Base-by-base conservation (phyloP, 805 yeast genomes). In the Suhomyces faveliae region DNA sequence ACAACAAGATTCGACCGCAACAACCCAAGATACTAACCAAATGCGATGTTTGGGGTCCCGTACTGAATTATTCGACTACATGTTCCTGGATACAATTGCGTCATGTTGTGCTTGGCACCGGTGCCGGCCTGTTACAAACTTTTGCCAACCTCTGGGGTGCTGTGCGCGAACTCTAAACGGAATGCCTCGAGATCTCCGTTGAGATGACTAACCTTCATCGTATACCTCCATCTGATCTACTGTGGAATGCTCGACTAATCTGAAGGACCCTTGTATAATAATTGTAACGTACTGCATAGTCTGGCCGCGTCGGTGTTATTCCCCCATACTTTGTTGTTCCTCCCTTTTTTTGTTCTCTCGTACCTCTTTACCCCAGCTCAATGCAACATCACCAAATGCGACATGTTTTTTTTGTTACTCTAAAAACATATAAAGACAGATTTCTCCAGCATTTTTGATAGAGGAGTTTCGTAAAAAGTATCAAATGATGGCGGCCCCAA, bases 361-460 rank as follows among this genome's bases (percentile, higher is more conserved):
- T 17, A 9, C 15, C 37, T 33, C 37, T 30, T 30, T 27, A 27
- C 37, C 37, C 37, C 37, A 17, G 37, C 37, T 33, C 37, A 17
- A 33, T 33, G 37, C 37, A 33, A 33, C 37, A 33, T 33, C 37
- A 17, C 21, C 37, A 33, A 33, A 33, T 33, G 37, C 37, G 37
- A 33, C 37, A 33, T 33, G 37, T 33, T 33, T 33, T 24, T 24
- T 33, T 33, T 33, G 37, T 33, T 33, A 33, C 37, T 33, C 37
- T 20, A 33, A 33, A 33, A 33, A 33, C 37, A 33, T 33, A 33
- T 33, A 33, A 33, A 33, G 37, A 33, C 15, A 20, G 21, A 33
- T 15, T 20, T 11, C 19, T 17, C 37, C 37, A 20, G 21, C 21
- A 11, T 5, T 33, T 33, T 33, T 20, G 37, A 33, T 17, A 17